Percentiles rank a stretch among this genome's conserved stretches.
These are phyloP conservation scores for Tanacetum coccineum DNA, from an alignment of 129 eudicot species.

Conservation along the genomic window DNA sequence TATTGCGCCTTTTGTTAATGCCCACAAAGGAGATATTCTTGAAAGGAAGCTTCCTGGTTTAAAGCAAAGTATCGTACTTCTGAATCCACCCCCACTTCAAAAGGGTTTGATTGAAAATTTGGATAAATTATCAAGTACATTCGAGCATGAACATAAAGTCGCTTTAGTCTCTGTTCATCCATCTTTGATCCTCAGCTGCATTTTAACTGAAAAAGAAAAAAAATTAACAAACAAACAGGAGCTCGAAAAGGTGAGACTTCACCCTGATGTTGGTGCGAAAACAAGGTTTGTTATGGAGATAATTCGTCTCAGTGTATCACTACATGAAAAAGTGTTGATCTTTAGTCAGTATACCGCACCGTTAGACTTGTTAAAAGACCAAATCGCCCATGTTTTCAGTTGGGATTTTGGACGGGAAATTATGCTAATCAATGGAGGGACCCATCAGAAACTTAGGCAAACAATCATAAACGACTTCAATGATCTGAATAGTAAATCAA, in stretches of 20 bases:
- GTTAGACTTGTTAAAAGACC: conserved; percentile 31
- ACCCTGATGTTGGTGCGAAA: conserved; percentile 48
- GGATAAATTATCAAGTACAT: conserved; percentile 8
- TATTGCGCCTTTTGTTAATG: conserved; percentile 56
- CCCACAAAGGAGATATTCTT: conserved; percentile 48
- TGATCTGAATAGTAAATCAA: conserved; percentile 34
- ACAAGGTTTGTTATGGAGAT: conserved; percentile 57
- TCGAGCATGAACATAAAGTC: conserved; percentile 39
- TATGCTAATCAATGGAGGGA: conserved; percentile 37
- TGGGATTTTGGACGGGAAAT: conserved; percentile 46
- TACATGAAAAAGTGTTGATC: conserved; percentile 51
- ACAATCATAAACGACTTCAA: conserved; percentile 36
- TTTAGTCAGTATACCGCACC: conserved; percentile 59
- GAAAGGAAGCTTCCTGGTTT: conserved; percentile 48
- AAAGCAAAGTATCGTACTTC: conserved; percentile 31
- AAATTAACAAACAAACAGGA: neutral
- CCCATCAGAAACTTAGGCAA: conserved; percentile 39
- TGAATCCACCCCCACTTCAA: conserved; percentile 43
- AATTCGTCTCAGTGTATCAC: conserved; percentile 33
- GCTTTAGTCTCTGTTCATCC: conserved; percentile 60
- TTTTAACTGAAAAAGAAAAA: conserved; percentile 24
- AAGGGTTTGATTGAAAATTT: conserved; percentile 21
- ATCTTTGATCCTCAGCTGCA: conserved; percentile 27
- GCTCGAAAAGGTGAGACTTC: conserved; percentile 23
- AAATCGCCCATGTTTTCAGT: conserved; percentile 22